Conservation (phyloP, 768 basidiomycete genomes). For the Ramaria sp. region DNA sequence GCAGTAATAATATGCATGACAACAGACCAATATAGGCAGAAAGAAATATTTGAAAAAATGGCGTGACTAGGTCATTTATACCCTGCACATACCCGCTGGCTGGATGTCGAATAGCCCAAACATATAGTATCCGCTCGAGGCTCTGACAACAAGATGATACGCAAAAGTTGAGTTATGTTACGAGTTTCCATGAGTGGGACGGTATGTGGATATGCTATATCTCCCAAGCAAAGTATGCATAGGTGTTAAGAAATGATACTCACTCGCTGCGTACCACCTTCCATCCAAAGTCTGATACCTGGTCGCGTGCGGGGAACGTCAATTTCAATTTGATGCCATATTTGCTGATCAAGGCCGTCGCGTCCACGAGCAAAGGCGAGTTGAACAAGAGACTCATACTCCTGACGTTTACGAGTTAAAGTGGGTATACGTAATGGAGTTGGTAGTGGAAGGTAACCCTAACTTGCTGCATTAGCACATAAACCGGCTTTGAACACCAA, state of each 20-base stretch:
- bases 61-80: constrained; percentile 96
- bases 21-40: constrained; percentile 82
- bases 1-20: neutral
- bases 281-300: constrained; percentile 86
- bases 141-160: constrained; percentile 37
- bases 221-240: neutral
- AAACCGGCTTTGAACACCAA: neutral
- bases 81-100: constrained; percentile 99
- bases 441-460: constrained; percentile 92
- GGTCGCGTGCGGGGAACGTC: constrained; percentile 95
- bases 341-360: constrained; percentile 84
- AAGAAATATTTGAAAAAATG: constrained; percentile 96
- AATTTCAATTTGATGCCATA: constrained; percentile 99
- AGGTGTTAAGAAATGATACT: constrained; percentile 17
- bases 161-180: neutral
- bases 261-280: constrained; percentile 80
- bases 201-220: constrained; percentile 12
- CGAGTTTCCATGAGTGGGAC: neutral
- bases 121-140: constrained; percentile 90
- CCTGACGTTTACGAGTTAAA: constrained; percentile 81
- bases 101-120: constrained; percentile 98
- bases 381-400: constrained; percentile 84
- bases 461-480: neutral
- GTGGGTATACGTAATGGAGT: constrained; percentile 63
- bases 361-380: constrained; percentile 82